These are phyloP conservation scores for Tephrocybe sp. DNA, from an alignment of 768 basidiomycete genomes.

Conservation along the genomic window DNA sequence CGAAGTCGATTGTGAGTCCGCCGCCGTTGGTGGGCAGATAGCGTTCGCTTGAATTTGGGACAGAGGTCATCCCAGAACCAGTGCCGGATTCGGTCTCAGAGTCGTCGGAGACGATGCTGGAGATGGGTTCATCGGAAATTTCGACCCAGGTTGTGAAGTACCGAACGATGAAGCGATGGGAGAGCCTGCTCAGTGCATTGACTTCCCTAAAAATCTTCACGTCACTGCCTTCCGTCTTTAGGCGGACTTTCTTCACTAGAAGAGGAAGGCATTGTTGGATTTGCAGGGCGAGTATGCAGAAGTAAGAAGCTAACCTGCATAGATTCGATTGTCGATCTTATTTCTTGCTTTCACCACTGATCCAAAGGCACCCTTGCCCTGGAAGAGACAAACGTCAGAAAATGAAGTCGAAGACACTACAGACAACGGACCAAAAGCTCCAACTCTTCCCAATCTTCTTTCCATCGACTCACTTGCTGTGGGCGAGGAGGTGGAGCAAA, in stretches of 20 bases:
- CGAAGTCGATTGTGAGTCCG: slow-evolving; percentile 65
- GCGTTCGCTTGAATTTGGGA: slow-evolving; percentile 38
- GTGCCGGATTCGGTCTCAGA: slow-evolving; percentile 40
- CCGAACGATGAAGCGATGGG: slow-evolving; percentile 88
- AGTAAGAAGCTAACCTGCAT: slow-evolving; percentile 61
- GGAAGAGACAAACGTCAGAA: not conserved
- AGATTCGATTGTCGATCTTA: slow-evolving; percentile 82
- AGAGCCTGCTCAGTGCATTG: slow-evolving; percentile 82
- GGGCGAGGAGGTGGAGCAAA: slow-evolving; percentile 44
- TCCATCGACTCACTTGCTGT: slow-evolving; percentile 76
- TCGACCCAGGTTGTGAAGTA: slow-evolving; percentile 95
- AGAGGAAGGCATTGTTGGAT: not conserved
- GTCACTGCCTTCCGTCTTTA: slow-evolving; percentile 77
- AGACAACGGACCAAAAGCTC: slow-evolving; percentile 64
- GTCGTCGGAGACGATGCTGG: slow-evolving; percentile 55
- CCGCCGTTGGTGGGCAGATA: slow-evolving; percentile 47
- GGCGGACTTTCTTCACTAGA: slow-evolving; percentile 85
- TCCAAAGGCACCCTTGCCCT: slow-evolving; percentile 91
- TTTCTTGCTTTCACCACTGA: slow-evolving; percentile 95
- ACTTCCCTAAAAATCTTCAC: slow-evolving; percentile 90
- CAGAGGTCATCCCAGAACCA: slow-evolving; percentile 53
- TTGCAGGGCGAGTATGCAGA: not conserved
- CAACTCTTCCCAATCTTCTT: slow-evolving; percentile 92
- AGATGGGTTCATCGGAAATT: slow-evolving; percentile 36
- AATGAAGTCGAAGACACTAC: not conserved